Conservation (phyloP, 164 flowering plant species). For the Nymphaea thermarum region DNA sequence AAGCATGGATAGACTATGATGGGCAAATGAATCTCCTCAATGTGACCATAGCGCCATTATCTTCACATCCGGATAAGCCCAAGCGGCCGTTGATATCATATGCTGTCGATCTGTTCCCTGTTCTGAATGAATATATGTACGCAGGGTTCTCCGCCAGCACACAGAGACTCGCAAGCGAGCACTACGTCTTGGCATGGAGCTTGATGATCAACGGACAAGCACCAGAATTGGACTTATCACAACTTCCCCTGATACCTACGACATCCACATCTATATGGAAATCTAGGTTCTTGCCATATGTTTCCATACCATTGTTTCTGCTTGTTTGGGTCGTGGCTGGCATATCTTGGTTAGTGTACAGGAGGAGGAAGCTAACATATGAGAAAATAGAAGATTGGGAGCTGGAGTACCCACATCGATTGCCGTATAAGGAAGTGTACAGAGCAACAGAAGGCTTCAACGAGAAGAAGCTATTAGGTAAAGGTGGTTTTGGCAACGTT, state of each 20-base stretch:
- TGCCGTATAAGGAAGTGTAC: constrained; percentile 1
- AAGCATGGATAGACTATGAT: no score
- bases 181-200: background rate
- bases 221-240: background rate
- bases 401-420: background rate
- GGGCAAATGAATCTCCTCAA: background rate
- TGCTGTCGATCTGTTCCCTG: background rate
- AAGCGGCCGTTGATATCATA: background rate
- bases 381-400: background rate
- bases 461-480: constrained; percentile 1
- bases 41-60: background rate
- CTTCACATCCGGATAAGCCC: background rate
- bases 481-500: constrained; percentile 1
- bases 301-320: background rate
- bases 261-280: background rate
- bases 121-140: background rate
- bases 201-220: background rate
- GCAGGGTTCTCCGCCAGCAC: background rate
- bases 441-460: constrained; percentile 1
- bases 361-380: background rate
- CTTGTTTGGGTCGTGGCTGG: background rate
- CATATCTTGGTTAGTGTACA: background rate
- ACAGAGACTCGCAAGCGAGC: background rate
- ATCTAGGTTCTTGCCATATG: background rate
- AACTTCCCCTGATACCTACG: background rate